Evolutionary conservation across 2,329 filamentous ascomycete species (phyloP).

Genomic region (Byssothecium circinans): DNA sequence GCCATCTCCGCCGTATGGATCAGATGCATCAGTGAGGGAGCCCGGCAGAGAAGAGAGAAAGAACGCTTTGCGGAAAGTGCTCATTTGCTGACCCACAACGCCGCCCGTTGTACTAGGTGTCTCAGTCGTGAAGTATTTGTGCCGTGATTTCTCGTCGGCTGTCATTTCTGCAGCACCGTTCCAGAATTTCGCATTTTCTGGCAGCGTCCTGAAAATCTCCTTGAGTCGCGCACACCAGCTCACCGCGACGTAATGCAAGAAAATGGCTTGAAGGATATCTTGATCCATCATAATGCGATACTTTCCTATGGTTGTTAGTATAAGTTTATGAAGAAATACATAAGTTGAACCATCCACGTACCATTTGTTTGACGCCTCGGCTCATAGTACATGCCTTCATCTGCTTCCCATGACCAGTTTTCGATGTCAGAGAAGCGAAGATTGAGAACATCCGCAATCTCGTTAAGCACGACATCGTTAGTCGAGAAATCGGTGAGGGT

Average conservation of each 20-base stretch:
- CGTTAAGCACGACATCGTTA: slow-evolving; percentile 36
- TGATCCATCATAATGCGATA: slow-evolving; percentile 53
- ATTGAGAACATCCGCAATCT: slow-evolving; percentile 50
- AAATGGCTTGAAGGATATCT: slow-evolving; percentile 51
- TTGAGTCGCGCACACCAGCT: slow-evolving; percentile 40
- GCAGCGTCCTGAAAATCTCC: slow-evolving; percentile 14
- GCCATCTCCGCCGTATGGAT: slow-evolving; percentile 12
- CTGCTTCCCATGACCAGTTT: slow-evolving; percentile 49
- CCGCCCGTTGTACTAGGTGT: neutral
- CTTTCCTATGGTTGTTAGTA: slow-evolving; percentile 45
- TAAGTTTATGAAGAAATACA: too few species aligned
- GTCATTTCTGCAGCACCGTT: slow-evolving; percentile 1
- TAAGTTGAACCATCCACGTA: too few species aligned
- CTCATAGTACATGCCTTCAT: slow-evolving; percentile 47
- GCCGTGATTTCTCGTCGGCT: slow-evolving; percentile 2
- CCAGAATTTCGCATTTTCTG: slow-evolving; percentile 9
- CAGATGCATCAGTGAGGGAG: slow-evolving; percentile 24
- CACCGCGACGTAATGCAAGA: slow-evolving; percentile 49
- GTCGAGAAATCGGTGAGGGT: slow-evolving; percentile 15
- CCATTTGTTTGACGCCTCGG: slow-evolving; percentile 40
- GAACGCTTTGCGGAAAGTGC: slow-evolving; percentile 4
- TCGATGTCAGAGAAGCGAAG: slow-evolving; percentile 47
- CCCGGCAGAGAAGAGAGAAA: slow-evolving; percentile 14
- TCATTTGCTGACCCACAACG: slow-evolving; percentile 21
- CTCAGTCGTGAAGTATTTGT: slow-evolving; percentile 5